Percentiles rank a stretch among this genome's conserved stretches.
Evolutionary conservation across 106 monocot genomes (phyloP).

Genomic region (Phalaenopsis equestris): DNA sequence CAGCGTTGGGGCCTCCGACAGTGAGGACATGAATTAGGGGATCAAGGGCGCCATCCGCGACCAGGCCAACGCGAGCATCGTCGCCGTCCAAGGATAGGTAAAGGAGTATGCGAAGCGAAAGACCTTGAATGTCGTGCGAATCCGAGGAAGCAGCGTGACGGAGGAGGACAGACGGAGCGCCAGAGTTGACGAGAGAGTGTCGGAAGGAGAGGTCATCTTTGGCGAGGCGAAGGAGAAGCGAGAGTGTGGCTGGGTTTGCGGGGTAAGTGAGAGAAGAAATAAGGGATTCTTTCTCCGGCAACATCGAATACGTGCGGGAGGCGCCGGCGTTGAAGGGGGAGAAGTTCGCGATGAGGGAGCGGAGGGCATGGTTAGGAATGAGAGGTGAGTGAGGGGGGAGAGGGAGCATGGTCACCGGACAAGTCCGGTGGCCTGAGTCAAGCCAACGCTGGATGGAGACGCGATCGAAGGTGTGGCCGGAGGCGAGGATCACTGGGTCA

Average conservation of each 20-base stretch:
- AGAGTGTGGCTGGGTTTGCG: conserved; percentile 13
- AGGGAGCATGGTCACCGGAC: conserved; percentile 55
- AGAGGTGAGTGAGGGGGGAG: conserved; percentile 32
- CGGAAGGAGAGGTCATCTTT: conserved; percentile 13
- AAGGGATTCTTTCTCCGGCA: not conserved
- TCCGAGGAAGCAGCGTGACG: conserved; percentile 17
- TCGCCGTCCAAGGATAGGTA: conserved; percentile 61
- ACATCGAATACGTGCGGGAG: not conserved
- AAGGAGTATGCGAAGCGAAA: conserved; percentile 29
- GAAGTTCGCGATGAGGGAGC: conserved; percentile 43
- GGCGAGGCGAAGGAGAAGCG: conserved; percentile 14
- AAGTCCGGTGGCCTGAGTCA: conserved; percentile 52
- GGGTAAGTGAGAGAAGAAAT: not conserved
- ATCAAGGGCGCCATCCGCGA: conserved; percentile 50
- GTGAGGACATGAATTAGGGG: conserved; percentile 16
- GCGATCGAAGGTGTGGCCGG: conserved; percentile 72
- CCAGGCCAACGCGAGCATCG: conserved; percentile 54
- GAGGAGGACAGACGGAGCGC: conserved; percentile 20
- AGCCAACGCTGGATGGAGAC: conserved; percentile 62
- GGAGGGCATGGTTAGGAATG: conserved; percentile 68
- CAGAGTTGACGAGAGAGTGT: conserved; percentile 21
- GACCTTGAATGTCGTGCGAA: conserved; percentile 22
- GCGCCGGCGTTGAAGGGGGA: not conserved
- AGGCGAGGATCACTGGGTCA: conserved; percentile 57
- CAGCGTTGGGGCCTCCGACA: conserved; percentile 4